Evolutionary conservation across 257 asterid genomes (phyloP), one percentile per base, ranked within the genome.

Genomic region (Euphrasia confusa): DNA sequence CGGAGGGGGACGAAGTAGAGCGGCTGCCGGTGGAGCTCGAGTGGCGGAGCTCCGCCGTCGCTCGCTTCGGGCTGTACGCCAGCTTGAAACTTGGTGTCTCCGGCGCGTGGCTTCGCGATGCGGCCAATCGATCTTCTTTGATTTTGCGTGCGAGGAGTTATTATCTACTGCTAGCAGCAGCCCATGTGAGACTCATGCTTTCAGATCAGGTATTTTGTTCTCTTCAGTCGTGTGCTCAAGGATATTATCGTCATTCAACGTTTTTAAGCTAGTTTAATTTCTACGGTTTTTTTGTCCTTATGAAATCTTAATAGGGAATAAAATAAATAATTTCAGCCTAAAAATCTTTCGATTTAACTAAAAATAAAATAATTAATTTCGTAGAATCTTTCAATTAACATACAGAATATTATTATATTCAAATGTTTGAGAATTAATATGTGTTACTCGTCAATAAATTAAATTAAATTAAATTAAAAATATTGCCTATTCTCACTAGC

Each of bases 11-110:
- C 49, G 68, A 53, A 26, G 82, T 63, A 74, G 87, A 30, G 62
- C 98, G 89, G 82, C 67, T 83, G 48, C 95, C 89, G 54, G 77
- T 67, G 67, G 97, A 89, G 88, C 89, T 85, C 44, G 99, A 87
- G 73, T 89, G 97, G 78, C 97, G 99, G 79, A 93, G 92, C 87
- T 93, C 99, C 85, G 90, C 99, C 99, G 77, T 87, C 32, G 86
- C 96, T 67, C 95, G 86, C 75, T 89, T 93, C 54, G 99, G 99
- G 71, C 99, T 93, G 82, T 63, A 87, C 79, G 95, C 99, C 99
- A 93, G 95, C 81, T 88, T 81, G 69, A 57, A 44, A 58, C 49
- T 74, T 9, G 62, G 72, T 61, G 8, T 5, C 64, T 56, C 26
- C 26, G 67, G 62, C 53, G 69, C 32, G 52, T 28, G 67, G 33